Base-by-base conservation (phyloP, 1,139 yeast genomes). In the Williopsis jadinii region DNA sequence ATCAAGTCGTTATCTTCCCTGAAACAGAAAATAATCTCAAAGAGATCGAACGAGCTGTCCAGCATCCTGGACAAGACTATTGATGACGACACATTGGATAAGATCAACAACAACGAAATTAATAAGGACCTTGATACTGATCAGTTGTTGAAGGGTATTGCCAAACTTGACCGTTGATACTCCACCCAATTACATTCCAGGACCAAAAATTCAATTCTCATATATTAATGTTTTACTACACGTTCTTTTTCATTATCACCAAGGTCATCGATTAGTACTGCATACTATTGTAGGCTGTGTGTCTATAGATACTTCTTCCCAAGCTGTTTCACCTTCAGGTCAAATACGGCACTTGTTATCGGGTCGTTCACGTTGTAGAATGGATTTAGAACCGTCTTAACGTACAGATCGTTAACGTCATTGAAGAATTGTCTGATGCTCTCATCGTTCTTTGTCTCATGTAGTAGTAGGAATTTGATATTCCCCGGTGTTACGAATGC, bases 401-500 rank as follows among this genome's bases (percentile, higher is more conserved):
- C 88, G 54, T 90, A 92, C 39, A 90, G 66, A 53, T 92, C 98
- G 61, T 90, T 85, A 12, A 85, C 74, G 46, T 90, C 97, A 39
- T 73, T 71, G 60, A 88, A 87, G 59, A 92, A 90, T 57, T 84
- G 94, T 50, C 81, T 77, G 28, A 90, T 84, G 11, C 83, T 70
- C 53, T 81, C 90, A 49, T 87, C 96, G 53, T 81, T 83, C 32
- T 53, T 55, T 30, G 62, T 63, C 48, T 85, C 94, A 56, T 85
- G 92, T 36, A 94, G 74, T 49, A 94, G 70, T 34, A 94, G 65
- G 48, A 92, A 76, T 58, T 88, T 87, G 51, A 86, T 75, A 55
- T 86, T 90, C 3, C 96, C 95, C 43, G 90, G 92, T 0, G 97
- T 87, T 30, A 90, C 71, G 59, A 80, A 92, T 11, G 94, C 95